Evolutionary conservation across 495 filamentous ascomycete genomes (phyloP), one percentile per base, ranked within the genome.

Genomic region (Penicillium turbatum): DNA sequence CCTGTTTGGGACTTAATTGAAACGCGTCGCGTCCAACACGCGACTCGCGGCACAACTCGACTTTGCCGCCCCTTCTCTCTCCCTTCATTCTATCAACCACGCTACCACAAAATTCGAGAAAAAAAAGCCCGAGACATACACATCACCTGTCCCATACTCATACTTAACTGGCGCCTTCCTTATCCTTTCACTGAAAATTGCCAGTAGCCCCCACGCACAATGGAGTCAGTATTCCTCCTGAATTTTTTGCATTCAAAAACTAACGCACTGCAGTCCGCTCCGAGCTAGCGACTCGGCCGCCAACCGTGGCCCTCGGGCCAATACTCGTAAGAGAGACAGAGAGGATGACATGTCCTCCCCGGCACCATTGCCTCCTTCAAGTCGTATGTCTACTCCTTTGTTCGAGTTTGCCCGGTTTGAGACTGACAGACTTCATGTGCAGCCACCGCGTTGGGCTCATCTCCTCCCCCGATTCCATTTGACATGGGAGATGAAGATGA

Each of bases 221-320:
- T 75, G 72, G 71, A 72, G 72, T 73, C 54, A 66, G 70, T 66
- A 34, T 41, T 35, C 21, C 35, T 44, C 27, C 27, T 32, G 34
- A 48, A 43, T 57, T 42, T 42, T 48, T 39, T 49, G 54, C 38
- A 16, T 17, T 26, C 39, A 49, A 46, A 51, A 37, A 43, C 64
- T 66, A 63, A 67, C 44, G n/a, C 24, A 35, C 6, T 40, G 6
- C 59, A 84, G 89, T 79, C 91, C 91, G 65, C 82, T 95, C 48
- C 87, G 86, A 70, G 80, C 84, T 49, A 90, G 83, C 72, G 86
- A 87, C 79, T 84, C 88, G 55, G 89, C 91, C 60, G 91, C 87
- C 62, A 97, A 97, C 70, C 85, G 90, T 52, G 90, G 90, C 47
- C 57, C 78, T 45, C 68, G 78, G 34, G 74, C 77, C 49, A 82